A percentile compares a stretch with the other conserved stretches of the same genome.
Conservation (phyloP, 108 stramenopile species). For the Fistulifera pelliculosa region DNA sequence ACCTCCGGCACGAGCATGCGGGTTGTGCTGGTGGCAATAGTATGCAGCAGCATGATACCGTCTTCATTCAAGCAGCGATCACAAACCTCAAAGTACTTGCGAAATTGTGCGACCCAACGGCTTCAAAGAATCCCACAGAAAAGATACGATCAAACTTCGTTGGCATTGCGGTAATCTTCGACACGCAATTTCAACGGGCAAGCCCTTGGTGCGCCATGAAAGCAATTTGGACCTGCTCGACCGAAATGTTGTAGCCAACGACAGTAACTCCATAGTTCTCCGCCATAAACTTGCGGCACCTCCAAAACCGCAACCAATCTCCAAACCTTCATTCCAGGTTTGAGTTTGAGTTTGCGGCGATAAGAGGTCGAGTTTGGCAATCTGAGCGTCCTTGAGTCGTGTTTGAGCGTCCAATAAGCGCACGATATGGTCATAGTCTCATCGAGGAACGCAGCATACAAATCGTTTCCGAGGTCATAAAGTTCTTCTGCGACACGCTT, state of each 20-base stretch:
- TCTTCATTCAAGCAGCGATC: slow-evolving; percentile 1
- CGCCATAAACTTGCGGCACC: slow-evolving; percentile 17
- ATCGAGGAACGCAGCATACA: not conserved
- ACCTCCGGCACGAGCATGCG: not conserved
- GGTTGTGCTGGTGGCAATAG: not conserved
- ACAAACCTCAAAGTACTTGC: not conserved
- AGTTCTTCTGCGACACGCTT: too few relatives aligned
- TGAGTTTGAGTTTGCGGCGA: slow-evolving; percentile 1
- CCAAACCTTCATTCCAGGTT: slow-evolving; percentile 25
- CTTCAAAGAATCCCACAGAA: slow-evolving; percentile 1
- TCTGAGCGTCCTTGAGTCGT: slow-evolving; percentile 1
- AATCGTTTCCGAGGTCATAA: not conserved
- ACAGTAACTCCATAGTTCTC: not conserved
- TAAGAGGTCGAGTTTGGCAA: not conserved
- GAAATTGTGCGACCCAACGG: not conserved
- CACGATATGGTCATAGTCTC: slow-evolving; percentile 35
- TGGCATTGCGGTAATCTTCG: slow-evolving; percentile 5
- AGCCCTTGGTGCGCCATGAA: not conserved
- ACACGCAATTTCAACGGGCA: not conserved
- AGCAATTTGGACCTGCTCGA: not conserved
- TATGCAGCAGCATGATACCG: not conserved
- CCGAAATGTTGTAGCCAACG: not conserved
- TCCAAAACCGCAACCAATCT: slow-evolving; percentile 73
- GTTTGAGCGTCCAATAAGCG: slow-evolving; percentile 16
- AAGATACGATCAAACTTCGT: not conserved